Percentiles rank a stretch among this genome's conserved stretches.
Evolutionary conservation across 148 eudicot genomes (phyloP).

Genomic region (Spergularia marina): DNA sequence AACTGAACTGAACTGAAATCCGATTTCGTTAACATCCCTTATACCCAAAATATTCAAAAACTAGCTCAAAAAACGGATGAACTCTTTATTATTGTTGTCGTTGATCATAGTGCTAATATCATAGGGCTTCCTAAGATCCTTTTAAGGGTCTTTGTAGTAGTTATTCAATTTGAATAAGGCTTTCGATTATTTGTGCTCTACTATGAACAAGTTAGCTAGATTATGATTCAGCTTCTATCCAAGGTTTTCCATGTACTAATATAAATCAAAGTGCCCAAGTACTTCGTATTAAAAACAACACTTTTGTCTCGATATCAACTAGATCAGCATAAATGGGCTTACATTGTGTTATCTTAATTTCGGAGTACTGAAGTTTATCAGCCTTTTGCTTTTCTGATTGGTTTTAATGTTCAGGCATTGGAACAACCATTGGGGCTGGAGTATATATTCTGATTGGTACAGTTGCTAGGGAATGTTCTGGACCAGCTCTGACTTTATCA

Average conservation of each 20-base stretch:
- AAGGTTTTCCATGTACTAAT: not conserved
- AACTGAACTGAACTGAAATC: no score
- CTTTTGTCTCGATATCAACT: not conserved
- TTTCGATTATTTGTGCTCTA: not conserved
- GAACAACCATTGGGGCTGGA: constrained; percentile 89
- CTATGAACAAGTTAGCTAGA: not conserved
- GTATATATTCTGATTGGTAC: constrained; percentile 89
- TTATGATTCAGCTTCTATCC: not conserved
- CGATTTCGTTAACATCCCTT: no score
- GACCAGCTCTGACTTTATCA: constrained; percentile 80
- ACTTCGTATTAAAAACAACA: not conserved
- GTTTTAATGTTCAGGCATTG: constrained; percentile 53
- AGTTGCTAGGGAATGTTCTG: constrained; percentile 78
- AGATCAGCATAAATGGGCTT: not conserved
- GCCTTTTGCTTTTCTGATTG: not conserved
- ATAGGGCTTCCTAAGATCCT: not conserved
- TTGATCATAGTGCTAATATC: no score
- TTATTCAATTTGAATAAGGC: not conserved
- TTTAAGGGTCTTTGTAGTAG: not conserved
- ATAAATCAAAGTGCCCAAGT: not conserved
- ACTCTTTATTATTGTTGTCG: no score
- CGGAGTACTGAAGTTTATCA: not conserved
- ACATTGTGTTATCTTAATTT: not conserved
- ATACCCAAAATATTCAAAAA: no score
- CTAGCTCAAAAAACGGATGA: no score